A percentile compares a stretch with the other conserved stretches of the same genome.
These are phyloP conservation scores for Primulina tabacum DNA, from an alignment of 257 asterid genomes.

Conservation along the genomic window DNA sequence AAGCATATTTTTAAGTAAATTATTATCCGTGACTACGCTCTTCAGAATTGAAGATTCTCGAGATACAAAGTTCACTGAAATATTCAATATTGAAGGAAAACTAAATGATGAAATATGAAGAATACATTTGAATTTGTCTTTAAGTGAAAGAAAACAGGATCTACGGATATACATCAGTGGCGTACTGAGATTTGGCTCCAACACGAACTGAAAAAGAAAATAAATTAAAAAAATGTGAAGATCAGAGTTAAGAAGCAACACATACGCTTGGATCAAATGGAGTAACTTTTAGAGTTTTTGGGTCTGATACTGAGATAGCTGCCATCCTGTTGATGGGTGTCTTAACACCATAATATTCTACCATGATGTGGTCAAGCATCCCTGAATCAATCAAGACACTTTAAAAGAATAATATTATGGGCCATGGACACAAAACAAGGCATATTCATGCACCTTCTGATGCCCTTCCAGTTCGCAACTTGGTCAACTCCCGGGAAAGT, in stretches of 20 bases:
- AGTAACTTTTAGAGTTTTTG: slow-evolving; percentile 78
- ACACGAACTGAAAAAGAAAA: slow-evolving; percentile 1
- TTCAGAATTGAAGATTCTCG: slow-evolving; percentile 10
- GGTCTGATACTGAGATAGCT: slow-evolving; percentile 78
- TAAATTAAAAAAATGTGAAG: neutral
- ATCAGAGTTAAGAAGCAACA: slow-evolving; percentile 21
- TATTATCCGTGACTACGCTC: neutral
- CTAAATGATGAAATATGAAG: neutral
- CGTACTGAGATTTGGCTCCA: neutral
- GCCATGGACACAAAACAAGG: neutral
- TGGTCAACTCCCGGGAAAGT: slow-evolving; percentile 74
- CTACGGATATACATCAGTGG: neutral
- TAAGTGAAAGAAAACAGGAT: neutral
- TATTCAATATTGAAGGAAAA: neutral
- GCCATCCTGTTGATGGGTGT: slow-evolving; percentile 86
- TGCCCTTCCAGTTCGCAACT: slow-evolving; percentile 90
- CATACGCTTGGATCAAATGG: slow-evolving; percentile 83
- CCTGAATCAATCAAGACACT: slow-evolving; percentile 43
- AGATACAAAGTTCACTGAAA: neutral
- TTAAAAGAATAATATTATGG: neutral
- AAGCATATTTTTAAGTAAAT: slow-evolving; percentile 10
- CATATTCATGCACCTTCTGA: slow-evolving; percentile 51
- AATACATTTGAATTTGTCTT: neutral
- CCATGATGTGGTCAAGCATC: slow-evolving; percentile 93
- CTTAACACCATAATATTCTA: slow-evolving; percentile 68